phyloP scores from a whole-genome alignment of 2,329 filamentous ascomycete species.

The Fusarium camptoceras region DNA sequence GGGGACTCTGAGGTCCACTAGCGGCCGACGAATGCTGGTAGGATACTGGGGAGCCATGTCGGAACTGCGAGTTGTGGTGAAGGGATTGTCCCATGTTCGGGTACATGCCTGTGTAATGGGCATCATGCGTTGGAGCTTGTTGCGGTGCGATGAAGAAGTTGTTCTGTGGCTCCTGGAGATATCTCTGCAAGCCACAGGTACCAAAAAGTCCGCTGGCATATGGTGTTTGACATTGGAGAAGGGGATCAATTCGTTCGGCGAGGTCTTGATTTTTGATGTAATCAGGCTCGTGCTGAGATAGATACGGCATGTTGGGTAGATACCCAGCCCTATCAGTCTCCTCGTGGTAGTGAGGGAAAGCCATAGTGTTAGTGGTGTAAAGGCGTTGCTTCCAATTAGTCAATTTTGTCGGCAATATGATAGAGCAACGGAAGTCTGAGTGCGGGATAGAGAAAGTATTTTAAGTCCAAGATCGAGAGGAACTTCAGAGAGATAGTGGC shows the following conservation, averaged over 20 bases:
- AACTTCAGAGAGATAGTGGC: not conserved
- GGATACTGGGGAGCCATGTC: conserved; percentile 34
- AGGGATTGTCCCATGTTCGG: conserved; percentile 8
- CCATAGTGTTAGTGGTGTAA: conserved; percentile 7
- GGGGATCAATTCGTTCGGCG: conserved; percentile 25
- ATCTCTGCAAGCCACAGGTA: conserved; percentile 32
- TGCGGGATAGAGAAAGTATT: not conserved
- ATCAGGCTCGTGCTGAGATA: not conserved
- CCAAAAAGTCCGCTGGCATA: not conserved
- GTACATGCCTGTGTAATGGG: conserved; percentile 3
- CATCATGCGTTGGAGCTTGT: not conserved
- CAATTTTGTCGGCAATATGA: not conserved
- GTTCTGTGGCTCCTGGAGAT: conserved; percentile 23
- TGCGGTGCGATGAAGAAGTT: conserved; percentile 7
- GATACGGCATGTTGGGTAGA: not conserved
- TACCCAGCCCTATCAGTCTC: not conserved
- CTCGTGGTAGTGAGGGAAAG: not conserved
- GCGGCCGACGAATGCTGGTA: conserved; percentile 31
- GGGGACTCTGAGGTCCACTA: conserved; percentile 38
- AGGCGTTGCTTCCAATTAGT: not conserved
- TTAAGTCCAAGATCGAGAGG: not conserved
- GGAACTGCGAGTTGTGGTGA: conserved; percentile 7
- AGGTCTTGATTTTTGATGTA: conserved; percentile 12
- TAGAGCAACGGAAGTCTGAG: not conserved
- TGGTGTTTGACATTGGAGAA: conserved; percentile 10